Evolutionary conservation across 495 filamentous ascomycete genomes (phyloP).

Genomic region (Chaetomium cochliodes): DNA sequence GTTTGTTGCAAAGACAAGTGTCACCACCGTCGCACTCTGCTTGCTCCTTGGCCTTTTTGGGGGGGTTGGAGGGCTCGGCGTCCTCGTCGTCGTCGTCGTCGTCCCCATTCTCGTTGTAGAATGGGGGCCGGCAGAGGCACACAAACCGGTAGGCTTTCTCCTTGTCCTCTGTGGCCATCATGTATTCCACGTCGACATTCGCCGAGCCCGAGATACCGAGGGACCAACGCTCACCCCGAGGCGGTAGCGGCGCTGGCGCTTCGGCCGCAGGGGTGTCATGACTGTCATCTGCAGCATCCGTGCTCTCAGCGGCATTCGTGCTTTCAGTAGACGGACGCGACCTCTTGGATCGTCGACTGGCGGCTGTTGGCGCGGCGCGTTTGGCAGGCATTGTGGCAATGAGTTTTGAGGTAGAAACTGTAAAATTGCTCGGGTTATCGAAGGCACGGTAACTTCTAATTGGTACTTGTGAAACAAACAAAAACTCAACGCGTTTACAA

Average conservation of each 20-base stretch:
- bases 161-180: constrained; percentile 26
- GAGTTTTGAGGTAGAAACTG: too few species aligned
- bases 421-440: too few species aligned
- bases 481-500: too few species aligned
- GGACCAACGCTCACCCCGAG: constrained; percentile 41
- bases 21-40: constrained; percentile 29
- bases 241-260: too few species aligned
- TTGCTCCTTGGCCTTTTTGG: constrained; percentile 18
- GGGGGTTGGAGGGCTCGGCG: neutral
- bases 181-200: constrained; percentile 40
- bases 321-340: constrained; percentile 12
- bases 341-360: constrained; percentile 18
- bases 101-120: constrained; percentile 27
- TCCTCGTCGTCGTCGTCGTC: constrained; percentile 21
- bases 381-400: constrained; percentile 19
- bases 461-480: too few species aligned
- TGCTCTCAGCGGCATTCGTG: constrained; percentile 5
- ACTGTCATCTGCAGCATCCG: neutral
- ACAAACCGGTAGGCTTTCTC: constrained; percentile 36
- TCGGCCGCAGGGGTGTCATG: too few species aligned
- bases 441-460: too few species aligned
- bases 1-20: constrained; percentile 45
- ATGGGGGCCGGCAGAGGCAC: constrained; percentile 36
- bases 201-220: constrained; percentile 39
- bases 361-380: constrained; percentile 1